Conservation (phyloP, 2,329 filamentous ascomycete genomes). For the Botrytis aclada region DNA sequence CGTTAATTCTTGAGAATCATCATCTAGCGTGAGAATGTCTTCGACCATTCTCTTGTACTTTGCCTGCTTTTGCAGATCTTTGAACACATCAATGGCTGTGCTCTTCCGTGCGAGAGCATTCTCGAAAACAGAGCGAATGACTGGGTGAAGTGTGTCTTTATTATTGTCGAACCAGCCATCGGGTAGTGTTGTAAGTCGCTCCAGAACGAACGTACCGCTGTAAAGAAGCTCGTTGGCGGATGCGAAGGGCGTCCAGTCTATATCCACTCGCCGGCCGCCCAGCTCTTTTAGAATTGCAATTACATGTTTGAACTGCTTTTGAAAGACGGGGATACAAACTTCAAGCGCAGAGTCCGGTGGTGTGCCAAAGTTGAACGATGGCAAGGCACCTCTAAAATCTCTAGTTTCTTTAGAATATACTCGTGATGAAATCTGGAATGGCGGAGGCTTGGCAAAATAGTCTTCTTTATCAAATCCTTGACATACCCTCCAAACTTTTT, state of each 20-base stretch:
- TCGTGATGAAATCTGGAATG: neutral
- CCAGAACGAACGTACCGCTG: constrained; percentile 50
- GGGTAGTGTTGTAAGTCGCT: constrained; percentile 45
- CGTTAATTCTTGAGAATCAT: constrained; percentile 35
- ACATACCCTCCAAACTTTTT: constrained; percentile 47
- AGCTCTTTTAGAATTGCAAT: constrained; percentile 41
- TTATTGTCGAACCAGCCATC: constrained; percentile 45
- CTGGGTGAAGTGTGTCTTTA: constrained; percentile 49
- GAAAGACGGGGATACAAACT: constrained; percentile 43
- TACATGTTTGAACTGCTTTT: constrained; percentile 44
- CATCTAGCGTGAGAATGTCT: constrained; percentile 38
- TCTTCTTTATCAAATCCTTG: constrained; percentile 47
- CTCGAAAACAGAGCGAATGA: constrained; percentile 46
- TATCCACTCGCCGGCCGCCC: constrained; percentile 35
- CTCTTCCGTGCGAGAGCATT: constrained; percentile 40
- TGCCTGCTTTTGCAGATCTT: constrained; percentile 47
- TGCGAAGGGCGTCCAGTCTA: constrained; percentile 47
- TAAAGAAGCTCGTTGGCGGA: constrained; percentile 51
- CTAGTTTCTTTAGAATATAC: constrained; percentile 24
- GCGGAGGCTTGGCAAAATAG: constrained; percentile 45
- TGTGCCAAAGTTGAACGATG: constrained; percentile 49
- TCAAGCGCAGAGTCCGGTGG: constrained; percentile 45
- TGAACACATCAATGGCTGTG: constrained; percentile 47
- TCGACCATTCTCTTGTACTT: constrained; percentile 44
- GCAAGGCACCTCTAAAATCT: constrained; percentile 26